Evolutionary conservation across 2,329 filamentous ascomycete genomes (phyloP), one percentile per base, ranked within the genome.

Genomic region (Cytospora piceicola): DNA sequence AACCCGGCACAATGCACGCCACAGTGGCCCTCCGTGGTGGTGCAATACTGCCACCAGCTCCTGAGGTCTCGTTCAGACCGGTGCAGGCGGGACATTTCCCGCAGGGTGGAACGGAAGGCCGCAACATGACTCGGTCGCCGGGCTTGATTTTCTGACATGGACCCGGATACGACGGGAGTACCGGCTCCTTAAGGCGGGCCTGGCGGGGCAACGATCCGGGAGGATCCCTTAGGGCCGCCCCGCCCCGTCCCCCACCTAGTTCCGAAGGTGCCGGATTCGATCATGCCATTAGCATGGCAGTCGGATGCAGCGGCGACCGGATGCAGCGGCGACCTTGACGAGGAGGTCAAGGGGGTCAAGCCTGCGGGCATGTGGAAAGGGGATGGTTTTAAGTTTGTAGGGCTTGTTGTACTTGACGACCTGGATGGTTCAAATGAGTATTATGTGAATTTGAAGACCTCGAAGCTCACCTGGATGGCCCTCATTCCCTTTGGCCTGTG

Each of bases 271-370:
- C 86, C 86, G 2, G 77, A 71, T 8, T 71, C 70, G 4, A 87
- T 84, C 82, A 88, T 85, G 67, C 75, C 74, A 75, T 89, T 86
- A 0, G 87, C 88, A 76, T 89, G 86, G 76, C 86, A 89, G 71
- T 87, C 81, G 1, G 84, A 86, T 12, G 84, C 85, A 20, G 85
- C 84, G 63, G 83, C 85, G 60, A 87, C 77, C 73, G 1, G 84
- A 86, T 12, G 84, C 85, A 20, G 85, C 84, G 63, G 83, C 85
- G 60, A 87, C 77, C 73, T 85, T 86, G 71, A 89, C 78, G 42
- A 88, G 80, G n/a, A 90, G 76, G 68, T 88, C 86, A 69, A 83
- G 71, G 0, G 81, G 78, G 5, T 75, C 73, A 20, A 87, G 80
- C 20, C 73, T 64, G 11, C 74, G 72, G 11, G 84, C 84, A 0